These are phyloP conservation scores for Schoenoplectus triqueter DNA, from an alignment of 202 grass and related monocot genomes.

Conservation along the genomic window DNA sequence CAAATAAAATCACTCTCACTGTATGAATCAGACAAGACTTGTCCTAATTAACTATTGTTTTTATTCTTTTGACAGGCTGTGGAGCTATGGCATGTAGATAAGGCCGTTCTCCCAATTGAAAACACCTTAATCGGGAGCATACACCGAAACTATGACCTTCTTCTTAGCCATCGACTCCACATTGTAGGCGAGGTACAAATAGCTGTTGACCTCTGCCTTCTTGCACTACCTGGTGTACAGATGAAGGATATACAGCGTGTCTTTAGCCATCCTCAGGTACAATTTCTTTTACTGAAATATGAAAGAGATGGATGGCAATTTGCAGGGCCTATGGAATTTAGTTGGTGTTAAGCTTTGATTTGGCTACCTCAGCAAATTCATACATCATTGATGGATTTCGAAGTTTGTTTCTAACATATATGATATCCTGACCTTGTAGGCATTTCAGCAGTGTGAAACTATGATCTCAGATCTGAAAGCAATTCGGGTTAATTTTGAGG, in stretches of 20 bases:
- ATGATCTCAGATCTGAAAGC: constrained; percentile 49
- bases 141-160: constrained; percentile 63
- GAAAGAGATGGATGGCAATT: not conserved
- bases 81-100: constrained; percentile 57
- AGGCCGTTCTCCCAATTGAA: constrained; percentile 64
- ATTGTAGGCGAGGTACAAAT: constrained; percentile 65
- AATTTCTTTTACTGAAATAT: not conserved
- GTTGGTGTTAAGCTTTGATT: not conserved
- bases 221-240: constrained; percentile 51
- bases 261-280: constrained; percentile 56
- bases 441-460: constrained; percentile 58
- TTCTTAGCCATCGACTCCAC: constrained; percentile 55
- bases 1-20: not conserved
- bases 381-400: not conserved
- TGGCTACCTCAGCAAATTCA: not conserved
- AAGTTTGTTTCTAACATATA: too few species aligned
- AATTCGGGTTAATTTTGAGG: constrained; percentile 47
- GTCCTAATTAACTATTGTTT: constrained; percentile 22
- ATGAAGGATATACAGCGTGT: constrained; percentile 49
- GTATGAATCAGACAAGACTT: not conserved
- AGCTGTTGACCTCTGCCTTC: constrained; percentile 52
- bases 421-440: constrained; percentile 36
- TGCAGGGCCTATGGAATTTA: not conserved
- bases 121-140: constrained; percentile 63
- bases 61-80: constrained; percentile 50